A percentile compares a stretch with the other conserved stretches of the same genome.
Evolutionary conservation across 1,284 basidiomycete genomes (phyloP).

Genomic region (Hymenochaete sp.): DNA sequence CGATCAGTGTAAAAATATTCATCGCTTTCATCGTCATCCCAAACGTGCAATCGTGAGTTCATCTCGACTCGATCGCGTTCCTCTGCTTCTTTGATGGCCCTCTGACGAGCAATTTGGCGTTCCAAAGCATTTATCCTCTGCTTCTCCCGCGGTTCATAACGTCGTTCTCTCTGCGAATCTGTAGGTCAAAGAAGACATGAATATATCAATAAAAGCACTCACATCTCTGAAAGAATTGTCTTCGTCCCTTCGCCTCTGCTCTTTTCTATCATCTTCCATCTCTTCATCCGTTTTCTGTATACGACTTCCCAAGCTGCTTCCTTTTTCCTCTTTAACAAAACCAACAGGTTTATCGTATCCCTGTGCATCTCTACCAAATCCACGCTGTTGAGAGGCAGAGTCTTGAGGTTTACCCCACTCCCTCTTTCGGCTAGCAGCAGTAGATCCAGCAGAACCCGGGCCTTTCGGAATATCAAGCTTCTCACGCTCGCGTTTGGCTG

Average conservation of each 20-base stretch:
- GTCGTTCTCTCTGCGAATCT: constrained; percentile 57
- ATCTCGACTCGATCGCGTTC: constrained; percentile 66
- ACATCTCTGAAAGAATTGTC: constrained; percentile 81
- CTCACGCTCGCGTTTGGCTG: constrained; percentile 79
- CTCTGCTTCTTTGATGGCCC: constrained; percentile 64
- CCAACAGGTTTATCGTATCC: constrained; percentile 68
- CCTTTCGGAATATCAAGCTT: constrained; percentile 46
- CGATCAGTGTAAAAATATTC: constrained; percentile 82
- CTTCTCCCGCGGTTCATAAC: constrained; percentile 75
- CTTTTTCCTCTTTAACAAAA: constrained; percentile 58
- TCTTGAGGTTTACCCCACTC: constrained; percentile 66
- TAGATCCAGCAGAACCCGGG: constrained; percentile 29
- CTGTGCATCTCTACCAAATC: constrained; percentile 59
- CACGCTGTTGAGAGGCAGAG: constrained; percentile 27
- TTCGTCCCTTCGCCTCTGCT: constrained; percentile 64
- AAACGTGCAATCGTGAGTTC: constrained; percentile 63
- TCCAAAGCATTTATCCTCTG: constrained; percentile 67
- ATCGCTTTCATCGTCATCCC: constrained; percentile 88
- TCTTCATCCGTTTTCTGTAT: constrained; percentile 76
- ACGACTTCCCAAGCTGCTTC: constrained; percentile 24
- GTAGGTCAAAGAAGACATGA: not conserved
- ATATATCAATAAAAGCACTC: constrained; percentile 28
- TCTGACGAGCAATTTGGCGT: constrained; percentile 63
- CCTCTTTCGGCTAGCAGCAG: constrained; percentile 63
- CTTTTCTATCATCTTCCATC: constrained; percentile 68